phyloP scores from a whole-genome alignment of 1,284 basidiomycete species.

The Leccinum angustisporum region DNA sequence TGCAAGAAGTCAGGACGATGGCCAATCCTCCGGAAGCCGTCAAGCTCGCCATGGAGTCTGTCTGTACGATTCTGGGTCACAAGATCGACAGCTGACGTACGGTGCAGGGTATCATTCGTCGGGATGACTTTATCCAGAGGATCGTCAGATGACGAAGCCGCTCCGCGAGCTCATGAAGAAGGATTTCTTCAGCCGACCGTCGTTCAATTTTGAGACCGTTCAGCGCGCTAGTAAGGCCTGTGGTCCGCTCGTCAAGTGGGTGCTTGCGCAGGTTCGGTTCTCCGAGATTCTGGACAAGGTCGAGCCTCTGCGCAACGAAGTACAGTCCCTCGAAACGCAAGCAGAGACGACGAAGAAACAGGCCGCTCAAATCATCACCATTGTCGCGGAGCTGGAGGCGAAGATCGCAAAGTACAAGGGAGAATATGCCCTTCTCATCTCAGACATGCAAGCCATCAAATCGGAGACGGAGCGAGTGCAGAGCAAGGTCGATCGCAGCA shows the following conservation, averaged over 20 bases:
- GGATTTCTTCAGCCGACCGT: constrained; percentile 89
- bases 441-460: constrained; percentile 97
- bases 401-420: constrained; percentile 96
- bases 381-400: constrained; percentile 90
- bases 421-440: constrained; percentile 96
- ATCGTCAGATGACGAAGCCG: constrained; percentile 94
- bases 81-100: constrained; percentile 97
- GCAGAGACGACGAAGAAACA: constrained; percentile 93
- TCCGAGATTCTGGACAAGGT: constrained; percentile 98
- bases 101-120: constrained; percentile 94
- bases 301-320: constrained; percentile 94
- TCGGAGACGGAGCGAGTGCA: constrained; percentile 98
- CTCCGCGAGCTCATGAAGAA: constrained; percentile 92
- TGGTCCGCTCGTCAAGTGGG: constrained; percentile 98
- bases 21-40: constrained; percentile 98
- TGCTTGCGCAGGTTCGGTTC: constrained; percentile 94
- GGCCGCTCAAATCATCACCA: constrained; percentile 85
- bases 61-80: constrained; percentile 96
- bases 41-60: constrained; percentile 98
- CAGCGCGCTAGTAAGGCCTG: constrained; percentile 97
- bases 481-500: constrained; percentile 94
- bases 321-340: constrained; percentile 89
- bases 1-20: constrained; percentile 98
- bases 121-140: constrained; percentile 95
- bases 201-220: constrained; percentile 95